Evolutionary conservation across 192 early-diverging fungal species (phyloP), one percentile per base, ranked within the genome.

Genomic region (Entrophospora sp.): DNA sequence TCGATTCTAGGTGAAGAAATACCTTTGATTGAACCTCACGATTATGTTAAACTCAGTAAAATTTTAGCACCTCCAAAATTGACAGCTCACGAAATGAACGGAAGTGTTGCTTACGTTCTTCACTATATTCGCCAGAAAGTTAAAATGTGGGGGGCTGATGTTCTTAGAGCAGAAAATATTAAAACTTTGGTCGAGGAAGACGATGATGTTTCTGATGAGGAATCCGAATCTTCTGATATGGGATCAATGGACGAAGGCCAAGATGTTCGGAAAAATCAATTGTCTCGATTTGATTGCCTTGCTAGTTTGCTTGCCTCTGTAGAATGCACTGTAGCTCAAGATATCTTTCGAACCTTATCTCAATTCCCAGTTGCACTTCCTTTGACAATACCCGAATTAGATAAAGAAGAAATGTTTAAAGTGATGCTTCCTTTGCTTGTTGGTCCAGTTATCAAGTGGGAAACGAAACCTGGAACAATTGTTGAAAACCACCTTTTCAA

Each of bases 401-500:
- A 65, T 0, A 4, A 32, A 7, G 63, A 1, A 10, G 18, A 51
- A 6, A 27, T 0, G 6, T 65, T 40, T 38, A 65, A 51, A 9
- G 30, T 65, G 0, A 65, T 65, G 63, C 63, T 51, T 16, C 63
- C 63, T 35, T 35, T 52, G n/a, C 36, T 51, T 65, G 34, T 36
- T 28, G 63, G 63, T 5, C 46, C 63, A 10, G 28, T 52, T 28
- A 65, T 65, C 22, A 65, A 65, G 28, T 65, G 63, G 63, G 63
- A 65, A 48, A n/a, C 63, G 6, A 38, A 5, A 4, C 63, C 63
- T 3, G 46, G 63, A 52, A 24, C 13, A 36, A 65, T 65, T 16
- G 36, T 65, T 48, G 63, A 65, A 65, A 65, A 65, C n/a, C 46
- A 51, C 9, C 63, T 65, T 27, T 65, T 65, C 14, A 34, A 51